Percentiles rank a stretch among this genome's conserved stretches.
phyloP scores from a whole-genome alignment of 305 asterid species.

The Plantago rigida region DNA sequence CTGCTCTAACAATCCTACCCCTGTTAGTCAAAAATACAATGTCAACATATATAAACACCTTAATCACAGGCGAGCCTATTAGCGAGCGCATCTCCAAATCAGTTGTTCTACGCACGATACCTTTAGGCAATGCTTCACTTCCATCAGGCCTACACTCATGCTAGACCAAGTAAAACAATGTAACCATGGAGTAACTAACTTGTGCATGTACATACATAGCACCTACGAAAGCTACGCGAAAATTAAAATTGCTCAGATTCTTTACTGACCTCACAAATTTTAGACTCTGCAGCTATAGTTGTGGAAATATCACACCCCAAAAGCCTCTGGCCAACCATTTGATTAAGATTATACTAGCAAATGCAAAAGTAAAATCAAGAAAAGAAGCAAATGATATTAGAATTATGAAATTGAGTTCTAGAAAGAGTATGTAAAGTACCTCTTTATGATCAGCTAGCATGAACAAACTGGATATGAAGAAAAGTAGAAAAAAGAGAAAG shows the following conservation, averaged over 20 bases:
- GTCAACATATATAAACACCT: constrained; percentile 26
- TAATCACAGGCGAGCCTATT: constrained; percentile 39
- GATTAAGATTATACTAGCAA: background rate
- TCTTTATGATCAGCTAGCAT: constrained; percentile 40
- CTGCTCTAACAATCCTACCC: background rate
- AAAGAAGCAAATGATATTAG: background rate
- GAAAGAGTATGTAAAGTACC: constrained; percentile 27
- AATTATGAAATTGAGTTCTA: no score
- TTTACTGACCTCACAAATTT: constrained; percentile 49
- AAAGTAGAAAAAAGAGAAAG: constrained; percentile 40
- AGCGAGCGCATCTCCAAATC: constrained; percentile 61
- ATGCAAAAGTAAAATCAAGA: background rate
- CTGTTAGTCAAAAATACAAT: background rate
- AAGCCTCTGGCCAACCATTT: constrained; percentile 29
- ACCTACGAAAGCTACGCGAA: background rate
- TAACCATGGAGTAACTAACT: background rate
- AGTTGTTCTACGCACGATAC: constrained; percentile 46
- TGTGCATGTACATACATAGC: no score
- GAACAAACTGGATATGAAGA: constrained; percentile 37
- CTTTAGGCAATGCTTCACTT: constrained; percentile 54
- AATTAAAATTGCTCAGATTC: background rate
- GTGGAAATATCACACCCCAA: constrained; percentile 34
- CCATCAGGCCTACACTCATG: constrained; percentile 50
- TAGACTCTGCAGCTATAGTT: constrained; percentile 27
- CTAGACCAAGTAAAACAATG: constrained; percentile 31